Evolutionary conservation across 2,329 filamentous ascomycete species (phyloP).

Genomic region (Calonectria multiphialidica): DNA sequence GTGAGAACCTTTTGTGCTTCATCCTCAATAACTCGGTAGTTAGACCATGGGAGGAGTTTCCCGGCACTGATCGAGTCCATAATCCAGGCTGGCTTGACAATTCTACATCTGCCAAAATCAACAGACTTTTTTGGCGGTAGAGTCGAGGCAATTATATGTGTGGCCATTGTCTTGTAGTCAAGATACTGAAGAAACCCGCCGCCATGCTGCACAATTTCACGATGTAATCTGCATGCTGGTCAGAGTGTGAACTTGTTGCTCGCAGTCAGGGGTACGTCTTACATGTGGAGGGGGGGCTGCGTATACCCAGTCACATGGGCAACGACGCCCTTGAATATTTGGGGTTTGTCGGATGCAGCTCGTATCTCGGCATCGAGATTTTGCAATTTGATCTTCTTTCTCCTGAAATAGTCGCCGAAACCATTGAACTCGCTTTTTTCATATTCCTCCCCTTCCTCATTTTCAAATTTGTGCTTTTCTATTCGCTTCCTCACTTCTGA

Average conservation of each 20-base stretch:
- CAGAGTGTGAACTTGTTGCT: constrained; percentile 20
- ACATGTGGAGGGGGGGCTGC: constrained; percentile 88
- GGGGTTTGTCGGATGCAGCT: constrained; percentile 76
- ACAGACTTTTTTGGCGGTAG: constrained; percentile 93
- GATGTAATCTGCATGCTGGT: constrained; percentile 70
- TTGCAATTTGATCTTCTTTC: constrained; percentile 97
- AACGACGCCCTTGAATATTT: constrained; percentile 91
- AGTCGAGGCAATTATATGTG: constrained; percentile 93
- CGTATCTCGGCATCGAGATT: constrained; percentile 90
- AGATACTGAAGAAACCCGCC: constrained; percentile 95
- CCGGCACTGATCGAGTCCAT: constrained; percentile 89
- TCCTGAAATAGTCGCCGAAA: constrained; percentile 90
- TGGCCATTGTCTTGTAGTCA: constrained; percentile 93
- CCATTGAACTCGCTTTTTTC: constrained; percentile 87
- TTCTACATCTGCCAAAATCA: constrained; percentile 88
- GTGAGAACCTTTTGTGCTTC: constrained; percentile 84
- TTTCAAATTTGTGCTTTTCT: constrained; percentile 76
- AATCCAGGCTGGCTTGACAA: constrained; percentile 96
- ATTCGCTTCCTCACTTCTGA: constrained; percentile 72
- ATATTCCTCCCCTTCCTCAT: constrained; percentile 93
- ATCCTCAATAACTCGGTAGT: constrained; percentile 87
- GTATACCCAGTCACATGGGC: constrained; percentile 97
- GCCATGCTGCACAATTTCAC: constrained; percentile 90
- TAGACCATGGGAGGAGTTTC: constrained; percentile 85
- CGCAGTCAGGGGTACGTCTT: constrained; percentile 37